Evolutionary conservation across 2,329 filamentous ascomycete genomes (phyloP).

Genomic region (Kalmusia sp.): DNA sequence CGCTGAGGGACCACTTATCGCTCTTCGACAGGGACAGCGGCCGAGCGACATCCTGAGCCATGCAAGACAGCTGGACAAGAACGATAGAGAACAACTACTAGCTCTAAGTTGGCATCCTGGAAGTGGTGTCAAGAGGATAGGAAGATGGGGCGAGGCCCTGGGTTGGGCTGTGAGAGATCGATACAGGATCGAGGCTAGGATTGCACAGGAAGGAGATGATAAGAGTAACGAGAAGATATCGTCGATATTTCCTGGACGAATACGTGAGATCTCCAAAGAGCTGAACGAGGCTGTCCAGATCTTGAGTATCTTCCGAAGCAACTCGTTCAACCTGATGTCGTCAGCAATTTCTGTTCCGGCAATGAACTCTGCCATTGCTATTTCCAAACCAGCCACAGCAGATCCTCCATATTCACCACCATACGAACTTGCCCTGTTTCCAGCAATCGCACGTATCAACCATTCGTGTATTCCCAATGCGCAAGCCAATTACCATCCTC

Average conservation of each 20-base stretch:
- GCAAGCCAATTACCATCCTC: constrained; percentile 2
- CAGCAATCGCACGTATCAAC: constrained; percentile 3
- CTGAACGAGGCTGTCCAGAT: neutral
- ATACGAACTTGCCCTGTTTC: constrained; percentile 4
- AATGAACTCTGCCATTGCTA: neutral
- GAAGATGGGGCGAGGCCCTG: neutral
- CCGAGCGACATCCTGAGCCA: neutral
- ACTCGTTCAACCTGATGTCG: constrained; percentile 2
- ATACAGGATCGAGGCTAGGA: neutral
- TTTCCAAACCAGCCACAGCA: neutral
- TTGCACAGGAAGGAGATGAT: neutral
- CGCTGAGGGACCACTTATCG: constrained; percentile 3
- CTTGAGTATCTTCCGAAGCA: constrained; percentile 7
- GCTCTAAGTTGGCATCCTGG: constrained; percentile 1
- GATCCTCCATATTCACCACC: neutral
- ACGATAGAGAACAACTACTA: neutral
- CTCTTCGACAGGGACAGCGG: neutral
- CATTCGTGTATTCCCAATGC: constrained; percentile 2
- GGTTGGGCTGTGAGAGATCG: neutral
- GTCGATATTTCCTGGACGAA: neutral
- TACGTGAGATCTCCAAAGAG: neutral
- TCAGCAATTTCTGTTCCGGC: neutral
- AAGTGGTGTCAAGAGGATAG: neutral
- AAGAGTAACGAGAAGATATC: neutral
- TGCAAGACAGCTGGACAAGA: neutral